A percentile compares a stretch with the other conserved stretches of the same genome.
These are phyloP conservation scores for Ophiocordyceps unilateralis DNA, from an alignment of 2,329 filamentous ascomycete species.

Conservation along the genomic window DNA sequence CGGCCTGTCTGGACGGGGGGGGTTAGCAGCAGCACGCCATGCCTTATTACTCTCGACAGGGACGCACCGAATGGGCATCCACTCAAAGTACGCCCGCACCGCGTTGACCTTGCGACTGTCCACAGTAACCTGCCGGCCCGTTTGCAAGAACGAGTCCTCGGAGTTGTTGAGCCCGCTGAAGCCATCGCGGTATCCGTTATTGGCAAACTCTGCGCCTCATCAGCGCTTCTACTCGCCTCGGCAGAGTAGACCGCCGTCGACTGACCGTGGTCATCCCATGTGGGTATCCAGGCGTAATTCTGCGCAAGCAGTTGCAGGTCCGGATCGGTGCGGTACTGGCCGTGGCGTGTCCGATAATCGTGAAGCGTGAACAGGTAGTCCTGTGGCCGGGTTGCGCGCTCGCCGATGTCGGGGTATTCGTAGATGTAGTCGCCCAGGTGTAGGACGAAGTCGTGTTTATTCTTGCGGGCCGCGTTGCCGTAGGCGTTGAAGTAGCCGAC, in stretches of 20 bases:
- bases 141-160: conserved; percentile 43
- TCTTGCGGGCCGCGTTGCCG: conserved; percentile 40
- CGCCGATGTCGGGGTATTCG: conserved; percentile 24
- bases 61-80: conserved; percentile 20
- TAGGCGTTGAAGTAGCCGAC: conserved; percentile 42
- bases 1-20: conserved; percentile 27
- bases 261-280: conserved; percentile 31
- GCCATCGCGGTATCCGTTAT: conserved; percentile 50
- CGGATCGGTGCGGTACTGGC: conserved; percentile 21
- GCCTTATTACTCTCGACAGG: too few relatives aligned
- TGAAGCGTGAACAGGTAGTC: conserved; percentile 16
- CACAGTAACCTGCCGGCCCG: conserved; percentile 39
- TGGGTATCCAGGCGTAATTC: conserved; percentile 26
- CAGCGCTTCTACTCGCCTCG: too few relatives aligned
- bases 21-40: background rate
- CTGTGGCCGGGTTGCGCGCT: conserved; percentile 12
- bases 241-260: background rate
- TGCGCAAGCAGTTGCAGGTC: conserved; percentile 23
- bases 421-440: conserved; percentile 49
- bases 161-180: conserved; percentile 45
- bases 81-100: conserved; percentile 53
- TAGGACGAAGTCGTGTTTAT: conserved; percentile 41
- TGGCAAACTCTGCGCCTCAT: conserved; percentile 26
- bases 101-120: conserved; percentile 60
- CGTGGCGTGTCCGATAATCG: conserved; percentile 25